phyloP scores from a whole-genome alignment of 208 protist species.

The Tritrichomonas musculus region DNA sequence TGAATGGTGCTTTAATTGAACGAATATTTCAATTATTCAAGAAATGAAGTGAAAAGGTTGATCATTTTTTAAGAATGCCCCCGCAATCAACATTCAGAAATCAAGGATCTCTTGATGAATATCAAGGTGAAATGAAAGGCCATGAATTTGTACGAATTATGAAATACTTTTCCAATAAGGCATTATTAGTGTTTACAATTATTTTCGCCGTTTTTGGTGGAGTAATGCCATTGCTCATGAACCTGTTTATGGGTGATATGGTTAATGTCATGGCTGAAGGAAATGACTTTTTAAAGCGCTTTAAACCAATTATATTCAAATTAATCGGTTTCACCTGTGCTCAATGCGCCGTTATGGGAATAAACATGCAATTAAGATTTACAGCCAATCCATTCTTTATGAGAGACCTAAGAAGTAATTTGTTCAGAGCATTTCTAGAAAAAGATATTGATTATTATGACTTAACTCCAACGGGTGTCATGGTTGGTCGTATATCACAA shows the following conservation, averaged over 20 bases:
- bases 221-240: neutral
- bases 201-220: neutral
- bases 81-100: neutral
- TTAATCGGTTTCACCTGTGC: too few species aligned
- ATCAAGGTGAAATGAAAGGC: neutral
- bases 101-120: neutral
- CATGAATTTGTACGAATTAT: neutral
- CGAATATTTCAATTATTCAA: too few species aligned
- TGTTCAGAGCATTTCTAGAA: neutral
- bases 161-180: neutral
- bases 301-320: too few species aligned
- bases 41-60: too few species aligned
- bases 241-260: neutral
- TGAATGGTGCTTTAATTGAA: too few species aligned
- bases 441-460: constrained; percentile 5
- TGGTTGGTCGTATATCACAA: neutral
- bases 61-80: too few species aligned
- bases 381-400: neutral
- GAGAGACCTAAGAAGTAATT: neutral
- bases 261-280: neutral
- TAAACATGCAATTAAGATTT: too few species aligned
- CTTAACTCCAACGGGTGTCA: neutral
- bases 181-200: neutral
- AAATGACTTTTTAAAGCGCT: too few species aligned
- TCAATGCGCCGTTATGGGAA: too few species aligned